Conservation (phyloP, 768 basidiomycete genomes). For the Scleroderma bovista region DNA sequence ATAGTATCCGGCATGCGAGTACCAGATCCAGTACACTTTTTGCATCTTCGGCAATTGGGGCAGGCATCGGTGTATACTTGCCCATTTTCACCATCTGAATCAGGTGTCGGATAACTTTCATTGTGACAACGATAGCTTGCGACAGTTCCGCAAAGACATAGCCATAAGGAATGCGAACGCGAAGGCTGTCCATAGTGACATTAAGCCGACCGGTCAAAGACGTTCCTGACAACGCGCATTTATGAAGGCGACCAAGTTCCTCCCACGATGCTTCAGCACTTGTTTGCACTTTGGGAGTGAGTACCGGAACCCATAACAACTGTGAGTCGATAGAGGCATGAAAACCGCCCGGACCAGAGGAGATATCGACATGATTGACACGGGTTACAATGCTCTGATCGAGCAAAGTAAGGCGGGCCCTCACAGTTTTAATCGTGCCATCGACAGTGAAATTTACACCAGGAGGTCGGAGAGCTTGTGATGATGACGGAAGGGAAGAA, state of each 20-base stretch:
- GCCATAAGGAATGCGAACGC: constrained; percentile 74
- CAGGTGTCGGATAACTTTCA: constrained; percentile 75
- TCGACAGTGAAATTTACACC: constrained; percentile 22
- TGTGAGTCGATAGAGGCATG: constrained; percentile 37
- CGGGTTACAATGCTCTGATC: constrained; percentile 42
- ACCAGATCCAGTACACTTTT: constrained; percentile 64
- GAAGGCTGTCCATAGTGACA: constrained; percentile 57
- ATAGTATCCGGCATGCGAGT: constrained; percentile 54
- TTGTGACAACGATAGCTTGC: constrained; percentile 57
- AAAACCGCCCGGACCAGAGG: constrained; percentile 13
- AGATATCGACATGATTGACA: constrained; percentile 19
- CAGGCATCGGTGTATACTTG: constrained; percentile 47
- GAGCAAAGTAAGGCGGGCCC: constrained; percentile 44
- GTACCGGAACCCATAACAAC: constrained; percentile 56
- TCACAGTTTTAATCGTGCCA: constrained; percentile 38
- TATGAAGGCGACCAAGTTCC: constrained; percentile 58
- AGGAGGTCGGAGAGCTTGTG: constrained; percentile 13
- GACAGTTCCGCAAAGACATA: constrained; percentile 75
- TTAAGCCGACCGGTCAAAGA: constrained; percentile 36
- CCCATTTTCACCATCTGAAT: constrained; percentile 47
- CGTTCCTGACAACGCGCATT: constrained; percentile 38
- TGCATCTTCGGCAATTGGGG: constrained; percentile 65
- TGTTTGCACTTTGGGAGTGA: constrained; percentile 28
- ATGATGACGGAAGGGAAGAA: constrained; percentile 11
- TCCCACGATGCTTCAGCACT: constrained; percentile 54